A percentile compares a stretch with the other conserved stretches of the same genome.
These are phyloP conservation scores for Ascochyta clinopodiicola DNA, from an alignment of 2,329 filamentous ascomycete genomes.

Conservation along the genomic window DNA sequence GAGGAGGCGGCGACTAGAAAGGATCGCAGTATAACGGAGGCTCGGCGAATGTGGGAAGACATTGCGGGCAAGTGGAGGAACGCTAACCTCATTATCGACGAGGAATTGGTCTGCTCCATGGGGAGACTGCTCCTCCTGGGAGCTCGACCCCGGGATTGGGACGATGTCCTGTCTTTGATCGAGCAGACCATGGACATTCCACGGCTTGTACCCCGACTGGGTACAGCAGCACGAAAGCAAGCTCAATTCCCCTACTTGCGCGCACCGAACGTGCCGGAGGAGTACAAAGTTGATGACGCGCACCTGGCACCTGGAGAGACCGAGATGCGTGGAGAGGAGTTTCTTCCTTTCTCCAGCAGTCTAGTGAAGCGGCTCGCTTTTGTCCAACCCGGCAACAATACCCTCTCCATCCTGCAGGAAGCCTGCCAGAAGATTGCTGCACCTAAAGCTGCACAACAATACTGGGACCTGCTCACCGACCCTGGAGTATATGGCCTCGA, in stretches of 20 bases:
- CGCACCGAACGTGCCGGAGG: slow-evolving; percentile 38
- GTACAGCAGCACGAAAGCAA: slow-evolving; percentile 33
- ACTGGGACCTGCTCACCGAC: slow-evolving; percentile 77
- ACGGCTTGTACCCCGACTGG: slow-evolving; percentile 55
- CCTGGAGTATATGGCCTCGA: slow-evolving; percentile 61
- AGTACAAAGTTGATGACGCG: slow-evolving; percentile 37
- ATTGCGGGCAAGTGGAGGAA: slow-evolving; percentile 76
- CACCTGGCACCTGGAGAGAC: slow-evolving; percentile 33
- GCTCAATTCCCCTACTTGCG: slow-evolving; percentile 44
- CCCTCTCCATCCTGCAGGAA: slow-evolving; percentile 72
- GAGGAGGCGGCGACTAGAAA: slow-evolving; percentile 36
- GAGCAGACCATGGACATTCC: slow-evolving; percentile 82
- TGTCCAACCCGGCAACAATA: slow-evolving; percentile 59
- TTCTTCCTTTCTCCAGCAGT: slow-evolving; percentile 37
- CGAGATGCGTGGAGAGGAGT: slow-evolving; percentile 39
- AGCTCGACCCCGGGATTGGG: slow-evolving; percentile 65
- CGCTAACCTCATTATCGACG: slow-evolving; percentile 75
- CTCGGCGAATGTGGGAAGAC: slow-evolving; percentile 80
- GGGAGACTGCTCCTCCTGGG: slow-evolving; percentile 76
- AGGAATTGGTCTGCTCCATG: slow-evolving; percentile 81
- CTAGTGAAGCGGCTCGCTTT: slow-evolving; percentile 48
- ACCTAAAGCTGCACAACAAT: slow-evolving; percentile 69
- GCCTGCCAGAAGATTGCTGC: slow-evolving; percentile 67
- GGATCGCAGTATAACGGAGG: slow-evolving; percentile 66
- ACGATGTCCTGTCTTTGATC: slow-evolving; percentile 76